Evolutionary conservation across 1,139 yeast genomes (phyloP).

Genomic region (Arxiozyma telluris): DNA sequence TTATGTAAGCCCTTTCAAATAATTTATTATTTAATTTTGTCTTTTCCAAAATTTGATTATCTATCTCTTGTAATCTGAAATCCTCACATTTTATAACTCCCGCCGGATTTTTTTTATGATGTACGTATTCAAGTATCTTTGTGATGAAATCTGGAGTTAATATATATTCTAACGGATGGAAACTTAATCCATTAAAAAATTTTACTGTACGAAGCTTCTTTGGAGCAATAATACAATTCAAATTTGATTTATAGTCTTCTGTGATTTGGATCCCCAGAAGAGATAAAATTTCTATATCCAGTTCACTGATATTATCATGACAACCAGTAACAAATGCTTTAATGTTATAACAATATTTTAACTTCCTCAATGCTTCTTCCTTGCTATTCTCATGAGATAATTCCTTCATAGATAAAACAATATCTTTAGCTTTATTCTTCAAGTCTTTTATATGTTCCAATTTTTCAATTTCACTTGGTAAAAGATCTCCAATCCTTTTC

Average conservation of each 20-base stretch:
- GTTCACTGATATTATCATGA: constrained; percentile 38
- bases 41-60: constrained; percentile 27
- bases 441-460: constrained; percentile 23
- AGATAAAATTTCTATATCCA: constrained; percentile 32
- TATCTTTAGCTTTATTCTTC: constrained; percentile 16
- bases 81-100: constrained; percentile 4
- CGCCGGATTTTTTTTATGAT: constrained; percentile 11
- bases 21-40: constrained; percentile 28
- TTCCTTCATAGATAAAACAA: constrained; percentile 10
- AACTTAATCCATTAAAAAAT: constrained; percentile 42
- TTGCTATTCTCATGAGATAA: constrained; percentile 6
- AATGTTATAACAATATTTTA: constrained; percentile 3
- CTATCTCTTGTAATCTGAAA: constrained; percentile 27
- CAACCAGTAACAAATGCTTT: constrained; percentile 26
- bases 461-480: constrained; percentile 31
- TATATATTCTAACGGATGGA: constrained; percentile 27
- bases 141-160: constrained; percentile 29
- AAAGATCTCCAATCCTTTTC: constrained; percentile 22
- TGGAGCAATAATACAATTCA: constrained; percentile 63
- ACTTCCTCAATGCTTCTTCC: background rate
- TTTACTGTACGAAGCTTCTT: constrained; percentile 76
- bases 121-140: constrained; percentile 27
- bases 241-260: constrained; percentile 34
- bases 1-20: constrained; percentile 31
- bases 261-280: constrained; percentile 38